Evolutionary conservation across 306 rosid genomes (phyloP).

Genomic region (Cyamopsis tetragonoloba): DNA sequence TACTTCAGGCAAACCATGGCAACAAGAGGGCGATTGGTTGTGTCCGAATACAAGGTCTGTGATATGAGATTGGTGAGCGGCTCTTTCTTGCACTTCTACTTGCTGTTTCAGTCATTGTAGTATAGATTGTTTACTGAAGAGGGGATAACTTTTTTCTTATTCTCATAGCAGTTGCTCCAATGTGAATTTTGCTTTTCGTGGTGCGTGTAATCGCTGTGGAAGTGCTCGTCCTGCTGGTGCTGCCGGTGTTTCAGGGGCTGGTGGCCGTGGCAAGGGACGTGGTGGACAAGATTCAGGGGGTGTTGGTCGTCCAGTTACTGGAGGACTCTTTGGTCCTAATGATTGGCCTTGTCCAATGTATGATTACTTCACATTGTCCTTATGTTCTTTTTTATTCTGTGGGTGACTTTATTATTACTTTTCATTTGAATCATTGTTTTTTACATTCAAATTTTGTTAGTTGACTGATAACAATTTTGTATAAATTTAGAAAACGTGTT

Average conservation of each 20-base stretch:
- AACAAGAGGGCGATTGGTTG: slow-evolving; percentile 97
- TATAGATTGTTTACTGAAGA: slow-evolving; percentile 9
- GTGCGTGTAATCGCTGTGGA: slow-evolving; percentile 98
- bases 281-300: slow-evolving; percentile 63
- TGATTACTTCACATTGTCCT: not conserved
- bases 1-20: slow-evolving; percentile 88
- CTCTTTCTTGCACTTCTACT: slow-evolving; percentile 72
- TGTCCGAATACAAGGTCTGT: slow-evolving; percentile 99
- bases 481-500: not conserved
- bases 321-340: slow-evolving; percentile 97
- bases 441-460: not conserved
- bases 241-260: slow-evolving; percentile 68
- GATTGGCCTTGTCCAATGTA: slow-evolving; percentile 99
- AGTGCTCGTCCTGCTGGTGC: slow-evolving; percentile 96
- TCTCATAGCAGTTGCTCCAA: slow-evolving; percentile 75
- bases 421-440: not conserved
- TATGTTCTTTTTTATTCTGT: not conserved
- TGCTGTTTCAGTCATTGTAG: not conserved
- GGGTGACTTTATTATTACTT: not conserved
- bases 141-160: slow-evolving; percentile 33
- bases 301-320: slow-evolving; percentile 62
- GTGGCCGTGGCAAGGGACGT: slow-evolving; percentile 94
- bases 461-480: slow-evolving; percentile 15
- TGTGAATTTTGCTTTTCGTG: slow-evolving; percentile 98
- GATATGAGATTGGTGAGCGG: slow-evolving; percentile 99